phyloP scores from a whole-genome alignment of 1,284 basidiomycete species.

The Abortiporus biennis region DNA sequence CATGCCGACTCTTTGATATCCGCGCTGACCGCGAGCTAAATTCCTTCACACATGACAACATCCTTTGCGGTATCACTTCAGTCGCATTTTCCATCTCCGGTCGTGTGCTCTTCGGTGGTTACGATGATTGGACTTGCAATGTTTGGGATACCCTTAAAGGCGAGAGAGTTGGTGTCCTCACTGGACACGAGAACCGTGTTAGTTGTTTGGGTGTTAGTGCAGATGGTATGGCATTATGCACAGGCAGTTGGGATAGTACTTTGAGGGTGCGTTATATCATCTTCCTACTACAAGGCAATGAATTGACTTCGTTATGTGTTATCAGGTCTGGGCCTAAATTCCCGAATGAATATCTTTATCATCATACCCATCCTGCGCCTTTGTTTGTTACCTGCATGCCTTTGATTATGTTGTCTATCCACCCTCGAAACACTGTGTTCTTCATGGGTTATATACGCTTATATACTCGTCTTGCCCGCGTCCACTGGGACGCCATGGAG shows the following conservation, averaged over 20 bases:
- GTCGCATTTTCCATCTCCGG: slow-evolving; percentile 98
- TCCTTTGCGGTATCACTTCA: slow-evolving; percentile 96
- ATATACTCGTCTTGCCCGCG: slow-evolving; percentile 18
- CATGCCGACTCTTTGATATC: slow-evolving; percentile 96
- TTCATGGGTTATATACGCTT: slow-evolving; percentile 15
- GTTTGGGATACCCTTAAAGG: slow-evolving; percentile 99
- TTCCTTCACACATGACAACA: slow-evolving; percentile 96
- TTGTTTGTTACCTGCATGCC: too few species aligned
- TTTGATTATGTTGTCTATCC: slow-evolving; percentile 6
- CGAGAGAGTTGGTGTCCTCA: slow-evolving; percentile 93
- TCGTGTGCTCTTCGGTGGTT: slow-evolving; percentile 95
- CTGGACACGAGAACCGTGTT: slow-evolving; percentile 97
- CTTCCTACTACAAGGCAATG: not conserved
- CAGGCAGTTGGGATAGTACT: slow-evolving; percentile 96
- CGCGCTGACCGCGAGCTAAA: slow-evolving; percentile 96
- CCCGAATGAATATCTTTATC: slow-evolving; percentile 4
- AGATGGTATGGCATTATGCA: slow-evolving; percentile 97
- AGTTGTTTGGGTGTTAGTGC: slow-evolving; percentile 93
- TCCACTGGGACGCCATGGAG: slow-evolving; percentile 38
- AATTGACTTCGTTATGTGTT: not conserved
- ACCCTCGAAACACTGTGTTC: slow-evolving; percentile 9
- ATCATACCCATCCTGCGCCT: slow-evolving; percentile 13
- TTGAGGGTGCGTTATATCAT: slow-evolving; percentile 66
- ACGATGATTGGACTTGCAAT: slow-evolving; percentile 99
- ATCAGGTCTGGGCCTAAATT: slow-evolving; percentile 41